Evolutionary conservation across 345 rosid species (phyloP).

Genomic region (Eucalyptus curtisii): DNA sequence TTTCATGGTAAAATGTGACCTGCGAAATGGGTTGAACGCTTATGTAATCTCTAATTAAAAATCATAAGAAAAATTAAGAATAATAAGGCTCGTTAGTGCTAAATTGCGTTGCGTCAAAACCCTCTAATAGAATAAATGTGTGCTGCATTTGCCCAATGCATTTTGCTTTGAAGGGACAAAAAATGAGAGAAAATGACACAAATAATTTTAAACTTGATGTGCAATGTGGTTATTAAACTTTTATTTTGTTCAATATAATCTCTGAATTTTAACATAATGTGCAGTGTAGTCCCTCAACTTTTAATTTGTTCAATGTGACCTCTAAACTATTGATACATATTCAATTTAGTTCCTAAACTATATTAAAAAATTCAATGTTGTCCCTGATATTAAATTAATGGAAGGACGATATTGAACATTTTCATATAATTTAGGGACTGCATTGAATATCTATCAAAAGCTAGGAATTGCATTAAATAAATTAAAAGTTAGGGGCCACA

Average conservation of each 20-base stretch:
- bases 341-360: fast-evolving
- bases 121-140: background rate
- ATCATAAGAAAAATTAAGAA: background rate
- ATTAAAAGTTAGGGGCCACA: fast-evolving
- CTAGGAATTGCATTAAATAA: fast-evolving
- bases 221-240: fast-evolving
- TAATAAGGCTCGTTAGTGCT: background rate
- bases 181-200: background rate
- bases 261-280: too few relatives aligned
- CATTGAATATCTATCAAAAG: too few relatives aligned
- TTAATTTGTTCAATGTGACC: fast-evolving
- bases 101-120: background rate
- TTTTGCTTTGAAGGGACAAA: background rate
- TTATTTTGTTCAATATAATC: too few relatives aligned
- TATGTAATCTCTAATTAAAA: background rate
- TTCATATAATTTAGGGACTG: fast-evolving
- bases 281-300: fast-evolving
- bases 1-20: background rate
- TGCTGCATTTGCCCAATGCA: fast-evolving
- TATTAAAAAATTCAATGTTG: too few relatives aligned
- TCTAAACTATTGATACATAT: fast-evolving
- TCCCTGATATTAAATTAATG: too few relatives aligned
- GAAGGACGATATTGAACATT: too few relatives aligned
- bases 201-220: too few relatives aligned
- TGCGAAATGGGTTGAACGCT: background rate